A percentile compares a stretch with the other conserved stretches of the same genome.
Conservation (phyloP, 1,139 yeast species). For the Geotrichum phurueaensis region DNA sequence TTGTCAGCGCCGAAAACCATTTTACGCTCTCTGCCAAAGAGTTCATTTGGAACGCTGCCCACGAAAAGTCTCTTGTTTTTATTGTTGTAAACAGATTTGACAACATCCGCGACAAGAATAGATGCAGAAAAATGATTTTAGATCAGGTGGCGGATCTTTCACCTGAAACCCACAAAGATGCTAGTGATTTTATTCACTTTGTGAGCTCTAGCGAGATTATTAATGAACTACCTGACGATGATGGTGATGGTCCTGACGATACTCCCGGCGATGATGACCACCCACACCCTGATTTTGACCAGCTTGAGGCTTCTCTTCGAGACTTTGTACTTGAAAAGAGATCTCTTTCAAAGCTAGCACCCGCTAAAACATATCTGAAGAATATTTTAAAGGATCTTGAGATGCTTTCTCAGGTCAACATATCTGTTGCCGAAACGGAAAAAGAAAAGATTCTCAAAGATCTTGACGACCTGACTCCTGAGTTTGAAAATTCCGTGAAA, state of each 20-base stretch:
- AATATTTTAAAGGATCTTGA: slow-evolving; percentile 66
- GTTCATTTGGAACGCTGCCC: slow-evolving; percentile 83
- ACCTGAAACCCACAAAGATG: slow-evolving; percentile 85
- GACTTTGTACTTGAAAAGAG: slow-evolving; percentile 85
- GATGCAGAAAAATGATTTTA: slow-evolving; percentile 69
- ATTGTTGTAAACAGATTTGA: slow-evolving; percentile 93
- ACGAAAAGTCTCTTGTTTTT: slow-evolving; percentile 85
- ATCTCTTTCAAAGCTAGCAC: slow-evolving; percentile 79
- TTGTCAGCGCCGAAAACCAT: slow-evolving; percentile 93
- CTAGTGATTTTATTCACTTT: slow-evolving; percentile 90
- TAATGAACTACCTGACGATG: slow-evolving; percentile 28
- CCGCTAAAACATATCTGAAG: slow-evolving; percentile 77
- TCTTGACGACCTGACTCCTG: slow-evolving; percentile 48
- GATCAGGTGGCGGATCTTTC: slow-evolving; percentile 84
- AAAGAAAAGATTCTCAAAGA: slow-evolving; percentile 38
- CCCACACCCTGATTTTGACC: slow-evolving; percentile 65
- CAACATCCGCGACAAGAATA: slow-evolving; percentile 68
- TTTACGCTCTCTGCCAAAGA: slow-evolving; percentile 92
- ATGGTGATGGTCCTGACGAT: slow-evolving; percentile 36
- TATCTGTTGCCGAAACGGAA: slow-evolving; percentile 47
- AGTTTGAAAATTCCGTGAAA: slow-evolving; percentile 49
- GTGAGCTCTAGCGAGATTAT: slow-evolving; percentile 57
- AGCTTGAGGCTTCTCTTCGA: slow-evolving; percentile 75
- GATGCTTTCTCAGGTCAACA: slow-evolving; percentile 55
- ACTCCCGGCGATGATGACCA: slow-evolving; percentile 35